Conservation (phyloP, 2,329 filamentous ascomycete species). For the Venturia carpophila region DNA sequence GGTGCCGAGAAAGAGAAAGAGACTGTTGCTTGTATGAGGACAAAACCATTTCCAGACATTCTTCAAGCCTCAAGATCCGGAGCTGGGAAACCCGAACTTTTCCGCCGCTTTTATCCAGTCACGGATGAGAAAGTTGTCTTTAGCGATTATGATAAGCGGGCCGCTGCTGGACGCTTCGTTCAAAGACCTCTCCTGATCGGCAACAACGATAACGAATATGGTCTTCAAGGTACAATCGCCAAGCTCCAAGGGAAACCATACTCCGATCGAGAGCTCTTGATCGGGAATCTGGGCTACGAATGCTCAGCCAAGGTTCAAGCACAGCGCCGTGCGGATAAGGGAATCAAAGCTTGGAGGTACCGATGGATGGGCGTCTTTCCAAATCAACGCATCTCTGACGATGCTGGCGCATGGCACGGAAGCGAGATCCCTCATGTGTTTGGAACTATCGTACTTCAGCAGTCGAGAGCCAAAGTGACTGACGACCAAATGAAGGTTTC, state of each 20-base stretch:
- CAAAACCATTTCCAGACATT: conserved; percentile 21
- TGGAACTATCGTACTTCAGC: background rate
- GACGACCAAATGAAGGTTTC: conserved; percentile 1
- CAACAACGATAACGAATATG: conserved; percentile 19
- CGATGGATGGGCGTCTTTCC: conserved; percentile 18
- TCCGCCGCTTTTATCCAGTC: conserved; percentile 20
- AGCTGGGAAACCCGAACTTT: background rate
- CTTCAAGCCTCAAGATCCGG: conserved; percentile 22
- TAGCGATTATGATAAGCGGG: conserved; percentile 11
- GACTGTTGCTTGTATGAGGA: conserved; percentile 23
- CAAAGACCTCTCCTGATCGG: conserved; percentile 17
- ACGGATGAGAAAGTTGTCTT: conserved; percentile 16
- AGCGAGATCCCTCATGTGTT: conserved; percentile 18
- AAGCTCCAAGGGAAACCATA: background rate
- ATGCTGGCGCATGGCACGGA: conserved; percentile 13
- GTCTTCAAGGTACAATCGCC: background rate
- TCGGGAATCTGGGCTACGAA: background rate
- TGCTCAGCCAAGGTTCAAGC: conserved; percentile 10
- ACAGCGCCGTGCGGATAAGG: conserved; percentile 1
- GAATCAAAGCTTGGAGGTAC: conserved; percentile 15
- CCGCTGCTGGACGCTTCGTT: conserved; percentile 8
- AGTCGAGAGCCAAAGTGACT: background rate
- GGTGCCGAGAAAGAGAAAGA: conserved; percentile 6
- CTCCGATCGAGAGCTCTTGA: background rate
- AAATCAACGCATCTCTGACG: conserved; percentile 7